A percentile compares a stretch with the other conserved stretches of the same genome.
These are phyloP conservation scores for Parietichytrium sp. DNA, from an alignment of 108 stramenopile genomes.

Conservation along the genomic window DNA sequence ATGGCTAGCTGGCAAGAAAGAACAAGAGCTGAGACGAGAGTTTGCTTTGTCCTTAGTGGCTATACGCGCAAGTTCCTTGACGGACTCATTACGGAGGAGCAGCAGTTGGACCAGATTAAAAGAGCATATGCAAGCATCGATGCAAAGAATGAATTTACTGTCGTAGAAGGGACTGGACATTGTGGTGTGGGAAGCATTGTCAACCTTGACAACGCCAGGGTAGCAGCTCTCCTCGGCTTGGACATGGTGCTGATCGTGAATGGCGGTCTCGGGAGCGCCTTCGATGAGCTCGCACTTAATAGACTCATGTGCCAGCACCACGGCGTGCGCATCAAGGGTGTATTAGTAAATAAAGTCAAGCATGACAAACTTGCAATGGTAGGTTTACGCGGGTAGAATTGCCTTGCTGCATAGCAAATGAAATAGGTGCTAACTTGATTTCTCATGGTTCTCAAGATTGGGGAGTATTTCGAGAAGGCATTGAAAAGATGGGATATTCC, in stretches of 20 bases:
- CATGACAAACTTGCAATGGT: constrained; percentile 83
- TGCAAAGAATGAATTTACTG: constrained; percentile 64
- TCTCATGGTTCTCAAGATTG: constrained; percentile 37
- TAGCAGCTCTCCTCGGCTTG: constrained; percentile 77
- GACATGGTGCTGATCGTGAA: constrained; percentile 89
- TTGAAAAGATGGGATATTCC: constrained; percentile 79
- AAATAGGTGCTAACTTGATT: no score
- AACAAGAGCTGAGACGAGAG: constrained; percentile 17
- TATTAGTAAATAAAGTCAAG: constrained; percentile 92
- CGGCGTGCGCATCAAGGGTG: constrained; percentile 81
- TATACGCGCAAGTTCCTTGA: constrained; percentile 60
- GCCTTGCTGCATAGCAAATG: not conserved
- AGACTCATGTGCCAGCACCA: constrained; percentile 76
- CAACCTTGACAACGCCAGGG: constrained; percentile 85
- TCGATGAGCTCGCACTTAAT: constrained; percentile 87
- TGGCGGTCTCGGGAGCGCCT: constrained; percentile 87
- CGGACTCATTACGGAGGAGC: constrained; percentile 52
- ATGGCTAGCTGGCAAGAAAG: not conserved
- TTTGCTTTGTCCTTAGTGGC: not conserved
- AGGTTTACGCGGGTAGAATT: constrained; percentile 72
- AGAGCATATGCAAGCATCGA: constrained; percentile 64
- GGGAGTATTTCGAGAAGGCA: constrained; percentile 53
- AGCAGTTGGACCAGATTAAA: constrained; percentile 36
- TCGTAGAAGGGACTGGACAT: constrained; percentile 94
- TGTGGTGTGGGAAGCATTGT: constrained; percentile 93